Evolutionary conservation across 306 rosid genomes (phyloP), one percentile per base, ranked within the genome.

Genomic region (Castanospermum australe): DNA sequence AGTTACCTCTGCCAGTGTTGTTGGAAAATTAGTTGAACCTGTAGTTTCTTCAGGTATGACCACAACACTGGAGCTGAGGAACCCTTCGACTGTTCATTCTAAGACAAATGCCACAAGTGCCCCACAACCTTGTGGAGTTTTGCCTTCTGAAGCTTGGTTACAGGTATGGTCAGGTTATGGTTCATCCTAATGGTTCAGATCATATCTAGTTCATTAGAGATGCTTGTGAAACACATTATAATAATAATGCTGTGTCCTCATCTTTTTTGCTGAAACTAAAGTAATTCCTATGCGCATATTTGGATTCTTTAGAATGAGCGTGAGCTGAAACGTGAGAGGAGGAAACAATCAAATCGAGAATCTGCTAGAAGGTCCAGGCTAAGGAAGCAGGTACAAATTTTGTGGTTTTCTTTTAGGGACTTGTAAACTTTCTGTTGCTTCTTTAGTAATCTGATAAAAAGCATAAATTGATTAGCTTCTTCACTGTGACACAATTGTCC

Each of bases 361-460:
- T 95, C 99, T 60, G 99, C 99, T 73, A 88, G 99, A 88, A 87
- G 99, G 79, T 95, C 99, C 24, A 93, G 99, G 86, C 80, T 95
- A 83, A 91, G 99, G 89, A 95, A 93, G 88, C 99, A 95, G 99
- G 99, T 95, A 85, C 1, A 42, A 54, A 8, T 83, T 2, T 41
- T 75, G 48, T 2, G 12, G 44, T 50, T 75, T 28, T 18, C 32
- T 25, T 32, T 69, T 33, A 7, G 11, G 17, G 35, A n/a, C 18
- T 30, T 17, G 33, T n/a, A 42, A 60, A 73, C n/a, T 52, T 65
- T 57, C 55, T 28, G 6, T 20, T 8, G 14, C 30, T 36, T 76
- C n/a, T 64, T 21, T 13, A 15, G 33, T 63, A 30, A 44, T 68
- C 18, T 56, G 76, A 28, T 24, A 12, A 38, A 68, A 42, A 13